Evolutionary conservation across 2,329 filamentous ascomycete species (phyloP).

Genomic region (Pseudonectria foliicola): DNA sequence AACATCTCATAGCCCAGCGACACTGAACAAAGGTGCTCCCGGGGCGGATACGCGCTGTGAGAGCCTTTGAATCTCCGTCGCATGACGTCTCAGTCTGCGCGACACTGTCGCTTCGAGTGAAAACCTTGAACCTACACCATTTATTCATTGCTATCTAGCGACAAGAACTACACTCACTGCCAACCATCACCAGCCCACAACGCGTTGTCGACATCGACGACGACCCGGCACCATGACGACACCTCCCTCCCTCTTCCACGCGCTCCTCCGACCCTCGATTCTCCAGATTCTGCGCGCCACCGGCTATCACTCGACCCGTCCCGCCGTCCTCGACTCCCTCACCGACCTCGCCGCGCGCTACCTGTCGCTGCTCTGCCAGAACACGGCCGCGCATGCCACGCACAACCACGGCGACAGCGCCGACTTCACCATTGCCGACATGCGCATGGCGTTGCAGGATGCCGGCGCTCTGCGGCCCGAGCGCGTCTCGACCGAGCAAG

Average conservation of each 20-base stretch:
- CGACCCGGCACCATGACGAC: constrained; percentile 32
- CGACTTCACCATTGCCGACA: constrained; percentile 55
- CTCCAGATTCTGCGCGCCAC: constrained; percentile 88
- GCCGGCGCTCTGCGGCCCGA: constrained; percentile 68
- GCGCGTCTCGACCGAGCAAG: constrained; percentile 59
- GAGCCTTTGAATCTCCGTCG: constrained; percentile 14
- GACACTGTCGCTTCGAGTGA: constrained; percentile 20
- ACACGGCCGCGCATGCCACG: constrained; percentile 63
- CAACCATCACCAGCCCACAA: not conserved
- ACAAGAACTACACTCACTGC: not conserved
- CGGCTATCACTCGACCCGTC: constrained; percentile 77
- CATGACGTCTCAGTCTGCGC: constrained; percentile 25
- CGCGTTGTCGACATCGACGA: not conserved
- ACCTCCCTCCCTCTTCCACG: constrained; percentile 52
- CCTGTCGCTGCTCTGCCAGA: constrained; percentile 64
- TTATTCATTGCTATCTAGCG: not conserved
- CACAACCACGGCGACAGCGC: constrained; percentile 56
- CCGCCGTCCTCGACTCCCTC: constrained; percentile 79
- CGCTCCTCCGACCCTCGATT: constrained; percentile 77
- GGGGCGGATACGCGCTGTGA: constrained; percentile 25
- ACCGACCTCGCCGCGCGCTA: constrained; percentile 82
- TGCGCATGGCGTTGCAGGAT: constrained; percentile 79
- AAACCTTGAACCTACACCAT: constrained; percentile 1
- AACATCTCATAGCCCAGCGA: too few relatives aligned
- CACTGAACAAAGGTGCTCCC: too few relatives aligned